Percentiles rank a stretch among this genome's conserved stretches.
These are phyloP conservation scores for Aspergillus incahuasiensis DNA, from an alignment of 495 filamentous ascomycete genomes.

Conservation along the genomic window DNA sequence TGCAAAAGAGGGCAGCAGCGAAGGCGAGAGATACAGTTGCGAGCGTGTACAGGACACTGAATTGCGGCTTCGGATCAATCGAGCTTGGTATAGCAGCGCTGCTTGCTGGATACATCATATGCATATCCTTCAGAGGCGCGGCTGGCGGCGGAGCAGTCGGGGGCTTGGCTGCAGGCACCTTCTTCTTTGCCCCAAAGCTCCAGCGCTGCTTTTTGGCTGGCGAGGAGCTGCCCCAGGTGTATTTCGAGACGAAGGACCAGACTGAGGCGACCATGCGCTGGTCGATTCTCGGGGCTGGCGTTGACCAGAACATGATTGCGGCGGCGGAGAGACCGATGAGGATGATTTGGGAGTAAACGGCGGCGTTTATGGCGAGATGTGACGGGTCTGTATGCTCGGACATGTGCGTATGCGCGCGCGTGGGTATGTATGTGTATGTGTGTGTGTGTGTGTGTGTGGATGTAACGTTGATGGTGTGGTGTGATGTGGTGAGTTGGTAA, in stretches of 20 bases:
- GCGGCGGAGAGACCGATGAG: neutral
- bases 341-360: neutral
- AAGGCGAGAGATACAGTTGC: neutral
- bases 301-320: neutral
- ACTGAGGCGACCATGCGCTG: neutral
- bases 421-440: no score
- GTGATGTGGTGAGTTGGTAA: no score
- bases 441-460: no score
- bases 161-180: no score
- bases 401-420: no score
- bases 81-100: neutral
- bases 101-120: neutral
- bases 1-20: neutral
- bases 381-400: no score
- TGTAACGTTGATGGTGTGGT: no score
- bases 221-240: neutral
- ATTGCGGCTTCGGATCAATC: neutral
- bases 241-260: neutral
- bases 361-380: neutral
- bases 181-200: no score
- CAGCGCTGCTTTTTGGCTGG: neutral
- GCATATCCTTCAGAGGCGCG: neutral
- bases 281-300: neutral
- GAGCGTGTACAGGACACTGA: neutral
- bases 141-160: no score